These are phyloP conservation scores for Termitomyces sp. DNA, from an alignment of 768 basidiomycete species.

Conservation along the genomic window DNA sequence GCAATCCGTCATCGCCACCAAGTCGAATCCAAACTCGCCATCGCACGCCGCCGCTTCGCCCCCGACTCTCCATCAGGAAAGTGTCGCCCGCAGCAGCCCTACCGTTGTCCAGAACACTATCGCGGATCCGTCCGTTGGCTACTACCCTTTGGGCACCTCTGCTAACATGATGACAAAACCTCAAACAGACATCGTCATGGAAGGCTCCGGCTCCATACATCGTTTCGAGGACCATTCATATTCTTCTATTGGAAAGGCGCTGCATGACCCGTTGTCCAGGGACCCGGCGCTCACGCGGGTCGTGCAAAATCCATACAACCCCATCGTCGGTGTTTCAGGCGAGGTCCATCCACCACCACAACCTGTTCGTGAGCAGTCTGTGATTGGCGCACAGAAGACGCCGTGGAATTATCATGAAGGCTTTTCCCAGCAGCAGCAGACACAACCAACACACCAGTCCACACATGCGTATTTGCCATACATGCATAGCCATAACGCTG, in stretches of 20 bases:
- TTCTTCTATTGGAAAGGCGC: conserved; percentile 8
- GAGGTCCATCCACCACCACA: conserved; percentile 2
- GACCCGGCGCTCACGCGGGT: not conserved
- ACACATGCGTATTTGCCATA: conserved; percentile 3
- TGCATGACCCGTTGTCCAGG: conserved; percentile 4
- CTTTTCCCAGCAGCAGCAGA: conserved; percentile 8
- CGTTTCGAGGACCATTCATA: conserved; percentile 10
- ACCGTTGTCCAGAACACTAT: not conserved
- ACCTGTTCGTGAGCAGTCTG: not conserved
- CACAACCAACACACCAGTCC: not conserved
- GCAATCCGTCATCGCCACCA: conserved; percentile 26
- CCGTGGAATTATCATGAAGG: conserved; percentile 4
- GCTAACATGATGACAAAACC: conserved; percentile 2
- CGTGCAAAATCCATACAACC: conserved; percentile 2
- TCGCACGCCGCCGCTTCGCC: conserved; percentile 14
- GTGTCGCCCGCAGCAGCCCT: conserved; percentile 14
- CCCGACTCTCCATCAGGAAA: conserved; percentile 12
- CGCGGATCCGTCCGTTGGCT: conserved; percentile 18
- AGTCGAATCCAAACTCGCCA: conserved; percentile 24
- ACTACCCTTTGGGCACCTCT: conserved; percentile 18
- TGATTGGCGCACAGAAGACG: not conserved
- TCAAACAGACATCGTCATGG: conserved; percentile 8
- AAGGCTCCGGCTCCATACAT: not conserved
- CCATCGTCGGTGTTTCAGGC: not conserved
- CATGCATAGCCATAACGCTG: not conserved